Conservation (phyloP, 306 rosid genomes). For the Urtica urens region DNA sequence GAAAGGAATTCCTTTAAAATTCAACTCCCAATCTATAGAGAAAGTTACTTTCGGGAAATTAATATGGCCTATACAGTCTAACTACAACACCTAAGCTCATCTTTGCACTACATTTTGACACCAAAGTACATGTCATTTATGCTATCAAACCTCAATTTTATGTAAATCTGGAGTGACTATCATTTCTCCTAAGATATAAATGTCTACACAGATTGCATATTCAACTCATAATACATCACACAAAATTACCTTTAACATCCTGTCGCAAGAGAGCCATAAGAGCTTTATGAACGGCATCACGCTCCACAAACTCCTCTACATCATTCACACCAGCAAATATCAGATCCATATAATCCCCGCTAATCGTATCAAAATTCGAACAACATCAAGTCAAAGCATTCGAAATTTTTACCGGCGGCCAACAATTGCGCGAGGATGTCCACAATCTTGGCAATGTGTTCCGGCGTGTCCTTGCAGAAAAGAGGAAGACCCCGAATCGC, state of each 20-base stretch:
- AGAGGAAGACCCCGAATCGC: constrained; percentile 96
- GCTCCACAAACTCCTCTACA: constrained; percentile 94
- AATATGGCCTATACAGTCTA: no score
- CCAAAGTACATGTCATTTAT: no score
- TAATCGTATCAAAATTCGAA: constrained; percentile 2
- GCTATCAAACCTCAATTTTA: no score
- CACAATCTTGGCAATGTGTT: constrained; percentile 71
- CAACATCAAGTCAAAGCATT: constrained; percentile 1
- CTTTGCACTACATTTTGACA: no score
- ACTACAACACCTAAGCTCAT: no score
- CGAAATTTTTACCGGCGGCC: constrained; percentile 42
- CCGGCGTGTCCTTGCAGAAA: constrained; percentile 97
- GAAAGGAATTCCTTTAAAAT: no score
- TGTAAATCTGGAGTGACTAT: no score
- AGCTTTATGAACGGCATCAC: constrained; percentile 96
- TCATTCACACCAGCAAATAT: constrained; percentile 16
- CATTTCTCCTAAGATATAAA: no score
- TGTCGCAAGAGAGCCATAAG: constrained; percentile 91
- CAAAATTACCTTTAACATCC: constrained; percentile 74
- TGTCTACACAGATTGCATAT: no score
- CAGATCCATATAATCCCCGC: constrained; percentile 20
- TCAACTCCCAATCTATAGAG: no score
- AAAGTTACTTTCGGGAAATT: no score
- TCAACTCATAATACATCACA: not conserved
- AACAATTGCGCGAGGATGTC: constrained; percentile 93